Evolutionary conservation across 2,329 filamentous ascomycete genomes (phyloP), one percentile per base, ranked within the genome.

Genomic region (Basipetospora chlamydospora): DNA sequence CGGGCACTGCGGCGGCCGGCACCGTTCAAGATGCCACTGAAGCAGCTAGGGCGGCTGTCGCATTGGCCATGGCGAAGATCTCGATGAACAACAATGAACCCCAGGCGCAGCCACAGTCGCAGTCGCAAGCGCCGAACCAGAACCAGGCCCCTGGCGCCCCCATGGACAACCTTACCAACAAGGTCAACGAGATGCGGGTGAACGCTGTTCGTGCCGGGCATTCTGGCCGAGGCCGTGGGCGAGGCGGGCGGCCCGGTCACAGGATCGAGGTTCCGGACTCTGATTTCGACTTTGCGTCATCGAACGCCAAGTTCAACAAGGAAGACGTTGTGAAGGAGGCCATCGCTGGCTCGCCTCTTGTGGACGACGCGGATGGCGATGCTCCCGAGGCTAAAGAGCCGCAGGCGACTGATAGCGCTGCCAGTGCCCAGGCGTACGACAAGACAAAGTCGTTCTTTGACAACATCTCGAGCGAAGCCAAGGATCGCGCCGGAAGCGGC

Each of bases 401-500:
- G 2, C 53, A 58, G 11, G 57, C 66, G 2, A 58, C 65, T 10
- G 50, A 58, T 13, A 63, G 64, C 6, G 60, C 64, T 11, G 46
- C 57, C 10, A 66, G 63, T 7, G 57, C 60, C 25, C 54, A 59
- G 21, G 70, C 74, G 0, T 98, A 98, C 61, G 88, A 95, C 64
- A 94, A 86, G 59, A 70, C 77, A 5, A 76, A 64, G 3, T 94
- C 85, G 2, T 98, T 98, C 67, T 98, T 98, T 52, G 90, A 98
- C 60, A 95, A 98, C 57, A 95, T 98, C 44, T 93, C 85, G 1
- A 93, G 84, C 46, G 90, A 98, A 54, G 72, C 83, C 43, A 92
- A 82, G 56, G 90, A 98, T 45, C 76, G 90, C 29, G 77, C 83
- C 35, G 83, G 88, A 42, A 77, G 77, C 26, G 66, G 65, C 28